Evolutionary conservation across 139 green algal genomes (phyloP), one percentile per base, ranked within the genome.

Genomic region (Chlamydomonas incerta): DNA sequence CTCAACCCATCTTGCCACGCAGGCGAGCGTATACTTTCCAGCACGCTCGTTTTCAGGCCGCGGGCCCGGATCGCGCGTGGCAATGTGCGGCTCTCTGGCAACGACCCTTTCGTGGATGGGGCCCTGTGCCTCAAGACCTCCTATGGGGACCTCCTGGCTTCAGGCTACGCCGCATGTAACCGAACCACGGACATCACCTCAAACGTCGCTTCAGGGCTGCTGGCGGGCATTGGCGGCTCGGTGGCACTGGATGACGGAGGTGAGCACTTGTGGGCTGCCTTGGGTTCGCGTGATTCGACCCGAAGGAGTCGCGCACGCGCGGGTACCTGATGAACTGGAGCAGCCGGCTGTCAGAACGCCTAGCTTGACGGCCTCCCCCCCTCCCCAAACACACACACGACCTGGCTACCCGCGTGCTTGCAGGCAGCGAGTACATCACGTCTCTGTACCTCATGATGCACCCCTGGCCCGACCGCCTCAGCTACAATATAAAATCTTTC

Each of bases 361-460:
- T n/a, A n/a, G n/a, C n/a, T n/a, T n/a, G n/a, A n/a, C n/a, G n/a
- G n/a, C n/a, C n/a, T n/a, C n/a, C n/a, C n/a, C n/a, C n/a, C n/a
- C n/a, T n/a, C n/a, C n/a, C n/a, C n/a, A n/a, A n/a, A n/a, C n/a
- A n/a, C n/a, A n/a, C n/a, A n/a, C n/a, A n/a, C n/a, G n/a, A n/a
- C n/a, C n/a, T n/a, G n/a, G n/a, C n/a, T n/a, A n/a, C n/a, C n/a
- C 41, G 41, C 41, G 41, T 50, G 41, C 41, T 50, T 37, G 34
- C 68, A 74, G 68, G 68, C 23, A 9, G 2, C 20, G 68, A 74
- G 35, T 74, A 74, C 21, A 31, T 74, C 34, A 74, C 68, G 3
- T 74, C 68, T 1, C 68, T 74, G 3, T 74, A 52, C 68, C 35
- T 74, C 68, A 74, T 74, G 34, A 55, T 74, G 34, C 68, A 74